These are phyloP conservation scores for Aureobasidium leucospermi DNA, from an alignment of 2,329 filamentous ascomycete species.

Conservation along the genomic window DNA sequence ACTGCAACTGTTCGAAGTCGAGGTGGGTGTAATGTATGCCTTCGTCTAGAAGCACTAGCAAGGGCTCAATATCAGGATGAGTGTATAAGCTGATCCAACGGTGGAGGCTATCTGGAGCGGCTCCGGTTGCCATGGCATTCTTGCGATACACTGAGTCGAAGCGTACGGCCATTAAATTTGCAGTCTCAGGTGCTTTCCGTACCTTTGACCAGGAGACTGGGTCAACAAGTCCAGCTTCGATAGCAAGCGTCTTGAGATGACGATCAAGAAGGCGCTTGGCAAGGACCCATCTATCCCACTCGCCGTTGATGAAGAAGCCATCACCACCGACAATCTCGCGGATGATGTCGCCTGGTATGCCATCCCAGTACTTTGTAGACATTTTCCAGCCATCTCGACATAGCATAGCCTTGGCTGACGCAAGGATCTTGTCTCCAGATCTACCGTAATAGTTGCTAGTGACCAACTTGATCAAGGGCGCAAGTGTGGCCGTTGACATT, in stretches of 20 bases:
- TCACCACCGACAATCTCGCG: slow-evolving; percentile 53
- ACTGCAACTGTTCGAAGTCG: slow-evolving; percentile 51
- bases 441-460: slow-evolving; percentile 50
- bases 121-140: slow-evolving; percentile 31
- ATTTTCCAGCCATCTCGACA: slow-evolving; percentile 52
- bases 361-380: slow-evolving; percentile 48
- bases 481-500: slow-evolving; percentile 44
- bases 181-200: slow-evolving; percentile 40
- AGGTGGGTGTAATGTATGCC: slow-evolving; percentile 55
- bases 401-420: slow-evolving; percentile 52
- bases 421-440: slow-evolving; percentile 47
- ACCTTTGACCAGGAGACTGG: slow-evolving; percentile 35
- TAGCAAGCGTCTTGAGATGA: slow-evolving; percentile 39
- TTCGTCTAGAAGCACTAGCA: slow-evolving; percentile 50
- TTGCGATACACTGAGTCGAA: slow-evolving; percentile 47
- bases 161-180: slow-evolving; percentile 44
- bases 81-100: slow-evolving; percentile 47
- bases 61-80: slow-evolving; percentile 46
- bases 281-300: slow-evolving; percentile 52
- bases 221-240: slow-evolving; percentile 42
- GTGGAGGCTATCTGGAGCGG: slow-evolving; percentile 38
- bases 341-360: slow-evolving; percentile 50
- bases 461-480: slow-evolving; percentile 45
- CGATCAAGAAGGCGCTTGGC: slow-evolving; percentile 48
- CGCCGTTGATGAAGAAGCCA: slow-evolving; percentile 51